Evolutionary conservation across 371 early-diverging fungal species (phyloP), one percentile per base, ranked within the genome.

Genomic region (Chytridiales sp.): DNA sequence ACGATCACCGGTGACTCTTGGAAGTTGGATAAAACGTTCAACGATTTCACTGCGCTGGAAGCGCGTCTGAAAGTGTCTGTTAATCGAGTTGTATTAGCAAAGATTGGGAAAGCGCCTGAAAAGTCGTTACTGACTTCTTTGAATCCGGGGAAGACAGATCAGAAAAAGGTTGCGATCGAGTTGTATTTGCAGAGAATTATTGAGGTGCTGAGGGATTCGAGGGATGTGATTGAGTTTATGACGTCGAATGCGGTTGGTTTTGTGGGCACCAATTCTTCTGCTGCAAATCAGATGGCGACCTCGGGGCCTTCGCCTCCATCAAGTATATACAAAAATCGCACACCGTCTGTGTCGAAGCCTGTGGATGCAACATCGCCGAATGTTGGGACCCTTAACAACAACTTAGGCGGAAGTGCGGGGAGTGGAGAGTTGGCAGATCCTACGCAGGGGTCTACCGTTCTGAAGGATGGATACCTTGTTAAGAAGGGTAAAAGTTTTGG

Each of bases 401-500:
- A n/a, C n/a, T n/a, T n/a, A n/a, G n/a, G n/a, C n/a, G n/a, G n/a
- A n/a, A n/a, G n/a, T n/a, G n/a, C n/a, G n/a, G n/a, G n/a, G n/a
- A n/a, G n/a, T n/a, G n/a, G n/a, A n/a, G n/a, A n/a, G n/a, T n/a
- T n/a, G n/a, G n/a, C n/a, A n/a, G n/a, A n/a, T n/a, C n/a, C n/a
- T n/a, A n/a, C n/a, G n/a, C n/a, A n/a, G n/a, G n/a, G n/a, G n/a
- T 27, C 22, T 34, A 46, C 22, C 35, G 40, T 55, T 26, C 26
- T 77, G 63, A 90, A 87, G 60, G 91, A 90, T 69, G 93, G 93
- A 0, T 87, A 87, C 56, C 68, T 92, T 50, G 82, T 85, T 36
- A 92, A 92, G 72, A 84, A 82, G 64, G 90, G 91, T 32, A 90
- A 89, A 68, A 88, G 85, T 67, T 88, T 88, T 81, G 92, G 91